phyloP scores from a whole-genome alignment of 2,329 filamentous ascomycete genomes.

The Dactylellina leptospora region DNA sequence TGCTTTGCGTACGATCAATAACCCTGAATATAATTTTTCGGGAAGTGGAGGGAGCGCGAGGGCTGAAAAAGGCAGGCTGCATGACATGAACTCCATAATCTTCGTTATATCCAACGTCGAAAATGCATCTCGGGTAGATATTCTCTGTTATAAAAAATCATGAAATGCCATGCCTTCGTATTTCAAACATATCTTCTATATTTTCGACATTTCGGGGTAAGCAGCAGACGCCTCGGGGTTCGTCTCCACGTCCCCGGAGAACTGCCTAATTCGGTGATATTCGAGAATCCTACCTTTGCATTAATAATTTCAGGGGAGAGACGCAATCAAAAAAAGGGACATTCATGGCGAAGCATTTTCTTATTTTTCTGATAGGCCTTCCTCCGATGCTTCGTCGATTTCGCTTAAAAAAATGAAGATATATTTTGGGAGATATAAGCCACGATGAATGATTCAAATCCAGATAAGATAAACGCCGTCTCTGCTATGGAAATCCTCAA shows the following conservation, averaged over 20 bases:
- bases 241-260: conserved; percentile 6
- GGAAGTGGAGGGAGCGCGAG: neutral
- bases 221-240: neutral
- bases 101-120: too few species aligned
- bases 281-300: conserved; percentile 25
- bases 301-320: too few species aligned
- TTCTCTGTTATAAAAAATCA: too few species aligned
- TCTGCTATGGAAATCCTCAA: neutral
- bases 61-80: conserved; percentile 36
- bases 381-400: neutral
- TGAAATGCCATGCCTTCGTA: too few species aligned
- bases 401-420: neutral
- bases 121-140: conserved; percentile 29
- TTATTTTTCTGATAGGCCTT: neutral
- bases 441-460: conserved; percentile 12
- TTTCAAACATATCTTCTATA: too few species aligned
- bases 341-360: neutral
- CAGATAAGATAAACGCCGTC: conserved; percentile 16
- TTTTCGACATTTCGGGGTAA: neutral
- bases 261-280: conserved; percentile 20
- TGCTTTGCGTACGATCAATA: neutral
- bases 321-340: too few species aligned
- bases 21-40: neutral
- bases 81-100: too few species aligned
- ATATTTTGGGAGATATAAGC: conserved; percentile 14